A percentile compares a stretch with the other conserved stretches of the same genome.
Evolutionary conservation across 345 rosid species (phyloP).

Genomic region (Eucalyptus globulus): DNA sequence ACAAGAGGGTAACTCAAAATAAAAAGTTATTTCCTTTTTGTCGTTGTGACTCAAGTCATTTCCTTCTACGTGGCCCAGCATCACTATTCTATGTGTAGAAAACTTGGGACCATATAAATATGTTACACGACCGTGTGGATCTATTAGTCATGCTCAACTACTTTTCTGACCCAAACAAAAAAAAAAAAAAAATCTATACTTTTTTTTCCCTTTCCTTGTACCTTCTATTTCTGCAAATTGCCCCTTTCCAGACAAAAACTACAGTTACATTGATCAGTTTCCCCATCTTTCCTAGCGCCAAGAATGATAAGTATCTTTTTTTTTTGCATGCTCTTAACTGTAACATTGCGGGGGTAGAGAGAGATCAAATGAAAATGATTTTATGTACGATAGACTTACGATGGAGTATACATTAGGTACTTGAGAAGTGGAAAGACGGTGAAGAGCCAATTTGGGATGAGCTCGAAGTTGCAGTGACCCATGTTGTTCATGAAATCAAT

Average conservation of each 20-base stretch:
- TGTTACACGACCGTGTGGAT: neutral
- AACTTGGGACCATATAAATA: neutral
- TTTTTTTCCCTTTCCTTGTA: no score
- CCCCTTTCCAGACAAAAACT: no score
- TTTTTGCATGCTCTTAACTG: neutral
- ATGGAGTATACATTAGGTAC: conserved; percentile 60
- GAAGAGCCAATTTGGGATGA: conserved; percentile 53
- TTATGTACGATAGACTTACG: conserved; percentile 19
- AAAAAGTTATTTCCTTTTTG: neutral
- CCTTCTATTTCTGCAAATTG: no score
- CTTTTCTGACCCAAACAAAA: no score
- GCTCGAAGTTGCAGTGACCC: conserved; percentile 90
- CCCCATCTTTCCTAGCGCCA: no score
- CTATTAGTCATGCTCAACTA: neutral
- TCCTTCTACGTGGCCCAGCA: neutral
- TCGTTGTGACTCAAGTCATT: neutral
- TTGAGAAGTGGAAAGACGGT: conserved; percentile 56
- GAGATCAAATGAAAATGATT: neutral
- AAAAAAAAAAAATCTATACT: no score
- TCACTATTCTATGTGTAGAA: neutral
- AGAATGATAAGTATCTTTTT: no score
- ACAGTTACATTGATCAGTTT: no score
- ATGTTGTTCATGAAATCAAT: conserved; percentile 74
- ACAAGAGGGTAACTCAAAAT: neutral
- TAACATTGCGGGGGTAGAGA: neutral